Evolutionary conservation across 2,329 filamentous ascomycete genomes (phyloP).

Genomic region (Periconia macrospinosa): DNA sequence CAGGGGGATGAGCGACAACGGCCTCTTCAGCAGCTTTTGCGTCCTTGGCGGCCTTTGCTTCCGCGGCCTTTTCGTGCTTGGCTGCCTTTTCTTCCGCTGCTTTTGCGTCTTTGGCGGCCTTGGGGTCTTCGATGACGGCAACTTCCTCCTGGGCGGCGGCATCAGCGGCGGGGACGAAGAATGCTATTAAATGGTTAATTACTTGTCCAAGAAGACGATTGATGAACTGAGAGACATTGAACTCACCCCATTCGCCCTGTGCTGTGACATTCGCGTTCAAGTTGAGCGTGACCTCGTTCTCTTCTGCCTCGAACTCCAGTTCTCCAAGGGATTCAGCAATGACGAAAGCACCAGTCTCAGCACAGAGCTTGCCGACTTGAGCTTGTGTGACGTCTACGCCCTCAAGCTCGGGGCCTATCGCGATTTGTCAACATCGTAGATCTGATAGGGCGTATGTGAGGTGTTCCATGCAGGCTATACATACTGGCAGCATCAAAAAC

Average conservation of each 20-base stretch:
- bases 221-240: no score
- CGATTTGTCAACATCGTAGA: neutral
- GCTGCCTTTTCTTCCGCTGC: neutral
- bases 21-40: neutral
- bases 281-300: conserved; percentile 26
- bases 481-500: conserved; percentile 22
- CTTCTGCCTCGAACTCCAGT: conserved; percentile 25
- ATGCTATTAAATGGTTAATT: conserved; percentile 7
- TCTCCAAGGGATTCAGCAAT: conserved; percentile 20
- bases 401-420: conserved; percentile 11
- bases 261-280: conserved; percentile 26
- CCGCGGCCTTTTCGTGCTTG: neutral
- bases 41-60: neutral
- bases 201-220: neutral
- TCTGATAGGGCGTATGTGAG: neutral
- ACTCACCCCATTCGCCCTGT: conserved; percentile 26
- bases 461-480: neutral
- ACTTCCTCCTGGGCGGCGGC: conserved; percentile 9
- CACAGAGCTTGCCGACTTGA: conserved; percentile 20
- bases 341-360: conserved; percentile 20
- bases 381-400: conserved; percentile 23
- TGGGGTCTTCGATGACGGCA: conserved; percentile 1
- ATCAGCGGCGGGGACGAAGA: conserved; percentile 16
- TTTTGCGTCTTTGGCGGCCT: neutral
- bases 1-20: no score